Conservation (phyloP, 495 filamentous ascomycete species). For the Penicillium roqueforti region DNA sequence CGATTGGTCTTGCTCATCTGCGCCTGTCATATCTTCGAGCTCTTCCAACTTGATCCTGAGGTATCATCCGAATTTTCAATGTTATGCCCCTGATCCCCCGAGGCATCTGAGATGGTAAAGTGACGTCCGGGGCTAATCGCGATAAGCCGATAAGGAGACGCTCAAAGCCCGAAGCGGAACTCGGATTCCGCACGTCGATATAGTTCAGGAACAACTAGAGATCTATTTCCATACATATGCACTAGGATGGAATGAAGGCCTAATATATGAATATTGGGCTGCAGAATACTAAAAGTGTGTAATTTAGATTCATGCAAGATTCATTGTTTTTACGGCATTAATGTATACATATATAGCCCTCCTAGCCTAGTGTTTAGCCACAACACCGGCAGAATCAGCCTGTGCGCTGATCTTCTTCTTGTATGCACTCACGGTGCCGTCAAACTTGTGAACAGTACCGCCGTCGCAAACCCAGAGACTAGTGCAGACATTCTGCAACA, state of each 20-base stretch:
- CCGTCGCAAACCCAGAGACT: constrained; percentile 96
- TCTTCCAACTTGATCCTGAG: constrained; percentile 2
- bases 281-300: too few relatives aligned
- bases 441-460: constrained; percentile 94
- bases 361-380: constrained; percentile 32
- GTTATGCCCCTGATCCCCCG: too few relatives aligned
- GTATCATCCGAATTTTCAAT: constrained; percentile 9
- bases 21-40: constrained; percentile 22
- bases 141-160: constrained; percentile 14
- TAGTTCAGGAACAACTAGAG: too few relatives aligned
- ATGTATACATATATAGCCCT: constrained; percentile 1
- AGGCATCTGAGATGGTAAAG: constrained; percentile 1
- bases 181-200: constrained; percentile 1
- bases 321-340: constrained; percentile 5
- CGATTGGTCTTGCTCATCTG: constrained; percentile 22
- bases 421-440: constrained; percentile 92
- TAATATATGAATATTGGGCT: neutral
- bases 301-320: neutral
- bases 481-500: constrained; percentile 92
- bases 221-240: too few relatives aligned
- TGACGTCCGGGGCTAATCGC: constrained; percentile 13
- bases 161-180: neutral
- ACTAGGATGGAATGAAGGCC: neutral
- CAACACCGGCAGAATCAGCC: constrained; percentile 83
- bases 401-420: constrained; percentile 94